These are phyloP conservation scores for Juglanconis sp. DNA, from an alignment of 2,329 filamentous ascomycete species.

Conservation along the genomic window DNA sequence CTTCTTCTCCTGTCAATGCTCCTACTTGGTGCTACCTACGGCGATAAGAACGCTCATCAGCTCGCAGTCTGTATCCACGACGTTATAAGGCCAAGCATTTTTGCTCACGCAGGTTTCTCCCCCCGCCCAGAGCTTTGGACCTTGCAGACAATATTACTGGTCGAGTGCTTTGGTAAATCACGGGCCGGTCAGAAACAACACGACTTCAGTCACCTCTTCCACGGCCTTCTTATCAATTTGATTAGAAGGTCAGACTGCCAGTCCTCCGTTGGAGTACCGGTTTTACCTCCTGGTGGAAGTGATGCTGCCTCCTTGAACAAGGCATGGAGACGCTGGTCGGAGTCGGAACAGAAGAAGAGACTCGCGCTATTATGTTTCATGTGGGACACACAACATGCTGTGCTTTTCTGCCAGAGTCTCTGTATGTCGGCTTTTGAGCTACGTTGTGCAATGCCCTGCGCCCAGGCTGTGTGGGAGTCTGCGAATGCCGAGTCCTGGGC, in stretches of 20 bases:
- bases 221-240: constrained; percentile 36
- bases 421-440: constrained; percentile 66
- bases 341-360: constrained; percentile 57
- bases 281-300: neutral
- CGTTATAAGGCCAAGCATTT: constrained; percentile 56
- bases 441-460: constrained; percentile 53
- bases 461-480: constrained; percentile 56
- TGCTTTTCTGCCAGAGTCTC: constrained; percentile 62
- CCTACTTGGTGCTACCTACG: constrained; percentile 60
- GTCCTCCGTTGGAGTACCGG: constrained; percentile 27
- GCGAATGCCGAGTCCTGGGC: constrained; percentile 41
- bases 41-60: constrained; percentile 55
- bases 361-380: constrained; percentile 61
- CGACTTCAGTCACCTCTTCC: constrained; percentile 58
- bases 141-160: constrained; percentile 57
- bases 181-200: constrained; percentile 61
- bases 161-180: constrained; percentile 64
- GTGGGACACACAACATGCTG: constrained; percentile 64
- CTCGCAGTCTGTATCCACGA: constrained; percentile 62
- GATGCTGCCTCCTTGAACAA: constrained; percentile 36
- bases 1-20: constrained; percentile 53
- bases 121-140: constrained; percentile 60
- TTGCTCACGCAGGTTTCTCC: constrained; percentile 54
- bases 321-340: constrained; percentile 51
- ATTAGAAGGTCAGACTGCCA: constrained; percentile 36